Evolutionary conservation across 164 flowering plant genomes (phyloP).

Genomic region (Tetracentron sinense): DNA sequence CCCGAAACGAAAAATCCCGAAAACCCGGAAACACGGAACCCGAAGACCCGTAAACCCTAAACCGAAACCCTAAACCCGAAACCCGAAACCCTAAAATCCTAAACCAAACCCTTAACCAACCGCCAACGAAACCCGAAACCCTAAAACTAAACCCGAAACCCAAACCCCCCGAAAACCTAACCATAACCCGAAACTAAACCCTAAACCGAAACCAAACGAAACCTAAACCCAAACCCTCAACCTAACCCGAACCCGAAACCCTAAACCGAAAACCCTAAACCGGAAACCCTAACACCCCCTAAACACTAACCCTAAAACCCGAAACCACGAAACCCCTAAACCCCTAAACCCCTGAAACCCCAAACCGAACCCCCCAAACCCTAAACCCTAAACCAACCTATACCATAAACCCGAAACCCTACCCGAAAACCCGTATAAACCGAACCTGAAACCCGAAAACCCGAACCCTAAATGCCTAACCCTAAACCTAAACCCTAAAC

Average conservation of each 20-base stretch:
- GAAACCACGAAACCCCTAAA: neutral
- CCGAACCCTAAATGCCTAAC: neutral
- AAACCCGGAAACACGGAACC: neutral
- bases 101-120: neutral
- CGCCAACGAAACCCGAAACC: constrained; percentile 10
- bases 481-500: neutral
- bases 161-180: constrained; percentile 8
- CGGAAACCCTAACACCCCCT: neutral
- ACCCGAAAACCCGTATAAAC: neutral
- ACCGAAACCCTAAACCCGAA: neutral
- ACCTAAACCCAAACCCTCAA: neutral
- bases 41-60: constrained; percentile 1
- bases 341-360: neutral
- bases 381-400: neutral
- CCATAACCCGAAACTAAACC: constrained; percentile 10
- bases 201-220: neutral
- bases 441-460: neutral
- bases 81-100: neutral
- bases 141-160: no score
- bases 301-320: no score
- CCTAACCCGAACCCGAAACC: neutral
- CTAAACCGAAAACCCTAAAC: constrained; percentile 1
- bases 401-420: neutral
- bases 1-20: no score
- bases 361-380: neutral